phyloP scores from a whole-genome alignment of 2,329 filamentous ascomycete genomes.

The Kalaharituber pfeilii region DNA sequence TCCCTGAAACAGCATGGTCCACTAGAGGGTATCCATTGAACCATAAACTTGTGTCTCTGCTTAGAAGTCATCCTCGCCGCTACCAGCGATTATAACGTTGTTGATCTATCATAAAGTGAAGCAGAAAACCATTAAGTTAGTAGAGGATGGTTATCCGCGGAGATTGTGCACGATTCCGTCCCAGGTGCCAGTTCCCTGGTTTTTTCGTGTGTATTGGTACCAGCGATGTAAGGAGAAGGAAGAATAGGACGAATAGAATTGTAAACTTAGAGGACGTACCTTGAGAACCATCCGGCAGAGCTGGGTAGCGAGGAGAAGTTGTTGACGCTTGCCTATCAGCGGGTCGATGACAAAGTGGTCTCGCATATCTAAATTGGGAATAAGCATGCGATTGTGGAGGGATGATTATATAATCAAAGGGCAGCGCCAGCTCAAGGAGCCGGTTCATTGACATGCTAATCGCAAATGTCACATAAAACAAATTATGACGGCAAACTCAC shows the following conservation, averaged over 20 bases:
- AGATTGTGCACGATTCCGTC: neutral
- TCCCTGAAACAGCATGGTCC: too few species aligned
- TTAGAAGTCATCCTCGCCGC: slow-evolving; percentile 25
- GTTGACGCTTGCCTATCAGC: slow-evolving; percentile 93
- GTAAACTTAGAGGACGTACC: slow-evolving; percentile 45
- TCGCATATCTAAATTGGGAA: slow-evolving; percentile 69
- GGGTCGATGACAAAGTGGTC: slow-evolving; percentile 97
- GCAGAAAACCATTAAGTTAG: neutral
- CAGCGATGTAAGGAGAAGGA: neutral
- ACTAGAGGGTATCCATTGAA: too few species aligned
- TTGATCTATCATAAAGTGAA: slow-evolving; percentile 11
- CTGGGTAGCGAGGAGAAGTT: slow-evolving; percentile 89
- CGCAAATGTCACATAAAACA: too few species aligned
- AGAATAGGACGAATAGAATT: slow-evolving; percentile 33
- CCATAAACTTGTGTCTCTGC: too few species aligned
- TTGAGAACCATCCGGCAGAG: slow-evolving; percentile 96
- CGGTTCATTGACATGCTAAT: too few species aligned
- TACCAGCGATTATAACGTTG: slow-evolving; percentile 25
- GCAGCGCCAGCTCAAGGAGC: too few species aligned
- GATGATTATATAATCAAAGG: too few species aligned
- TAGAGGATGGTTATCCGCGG: neutral
- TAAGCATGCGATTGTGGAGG: too few species aligned
- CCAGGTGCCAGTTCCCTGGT: neutral
- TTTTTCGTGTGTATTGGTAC: neutral
- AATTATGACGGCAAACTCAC: slow-evolving; percentile 30